Base-by-base conservation (phyloP, 106 monocot genomes). In the Dioscorea dumetorum region DNA sequence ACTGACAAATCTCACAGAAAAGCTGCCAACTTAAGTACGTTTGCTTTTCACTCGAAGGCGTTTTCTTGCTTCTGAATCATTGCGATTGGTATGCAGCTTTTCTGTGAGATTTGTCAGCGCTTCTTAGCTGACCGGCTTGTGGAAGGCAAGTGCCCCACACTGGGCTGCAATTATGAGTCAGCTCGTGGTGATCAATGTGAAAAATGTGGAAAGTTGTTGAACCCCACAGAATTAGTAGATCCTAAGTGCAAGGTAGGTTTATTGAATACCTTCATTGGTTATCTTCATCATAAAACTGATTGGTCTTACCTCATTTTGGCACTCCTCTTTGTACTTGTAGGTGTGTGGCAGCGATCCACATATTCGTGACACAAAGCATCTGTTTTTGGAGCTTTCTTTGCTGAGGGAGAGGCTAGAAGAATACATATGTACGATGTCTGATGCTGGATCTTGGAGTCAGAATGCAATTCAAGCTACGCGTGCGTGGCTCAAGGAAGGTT, bases 181-280 rank as follows among this genome's bases (percentile, higher is more conserved):
- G 95, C 95, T 33, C 48, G 91, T 58, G 95, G 95, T 51, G 95
- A 97, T 32, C 95, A 91, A 62, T 97, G 95, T 84, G 95, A 97
- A 66, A 97, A 82, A 16, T 97, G 95, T 79, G 92, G 95, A 33
- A 89, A 89, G 50, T 71, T 91, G 63, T 79, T 91, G 66, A 97
- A 97, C 68, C 91, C 95, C 49, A 87, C 82, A 6, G 95, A 97
- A 69, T 76, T 97, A 24, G 80, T 69, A 60, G 89, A 97, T 78
- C 91, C 94, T 50, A 97, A 85, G 48, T 97, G 95, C 74, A 97
- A 97, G 89, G 95, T 95, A 80, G 52, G 28, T 41, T 41, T 22
- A 51, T 66, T n/a, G 10, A 4, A 19, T 59, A 35, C 23, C 57
- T 5, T 41, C 6, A 41, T 6, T 41, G 41, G 6, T 41, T 41